Evolutionary conservation across 768 basidiomycete genomes (phyloP).

Genomic region (Mycena vitilis): DNA sequence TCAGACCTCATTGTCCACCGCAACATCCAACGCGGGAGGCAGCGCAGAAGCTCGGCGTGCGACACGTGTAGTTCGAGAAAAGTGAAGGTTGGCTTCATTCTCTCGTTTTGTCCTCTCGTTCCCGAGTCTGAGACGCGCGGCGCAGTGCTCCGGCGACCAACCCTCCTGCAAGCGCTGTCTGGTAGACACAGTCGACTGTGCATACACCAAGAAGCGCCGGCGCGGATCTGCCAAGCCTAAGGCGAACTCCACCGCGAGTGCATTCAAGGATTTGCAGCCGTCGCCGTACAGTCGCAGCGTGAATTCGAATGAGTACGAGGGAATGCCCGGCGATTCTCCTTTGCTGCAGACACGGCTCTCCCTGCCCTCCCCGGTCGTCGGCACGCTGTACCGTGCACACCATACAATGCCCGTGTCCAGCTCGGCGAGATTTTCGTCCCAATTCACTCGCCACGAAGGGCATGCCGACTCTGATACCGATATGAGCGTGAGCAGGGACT

Average conservation of each 20-base stretch:
- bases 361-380: no score
- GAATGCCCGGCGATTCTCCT: no score
- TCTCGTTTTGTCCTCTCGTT: background rate
- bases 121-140: no score
- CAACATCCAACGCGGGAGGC: conserved; percentile 69
- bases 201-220: conserved; percentile 75
- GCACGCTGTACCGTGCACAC: no score
- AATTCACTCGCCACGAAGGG: no score
- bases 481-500: no score
- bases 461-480: no score
- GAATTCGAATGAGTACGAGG: background rate
- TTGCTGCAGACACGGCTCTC: no score
- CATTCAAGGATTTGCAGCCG: no score
- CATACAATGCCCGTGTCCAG: no score
- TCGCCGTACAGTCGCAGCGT: background rate
- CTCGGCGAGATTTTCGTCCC: no score
- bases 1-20: conserved; percentile 63
- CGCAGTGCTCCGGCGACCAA: conserved; percentile 78
- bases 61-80: conserved; percentile 80
- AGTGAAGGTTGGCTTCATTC: conserved; percentile 64
- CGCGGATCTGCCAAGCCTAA: conserved; percentile 60
- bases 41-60: conserved; percentile 80
- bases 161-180: conserved; percentile 77
- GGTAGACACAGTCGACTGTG: conserved; percentile 72
- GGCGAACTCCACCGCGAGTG: conserved; percentile 3